Evolutionary conservation across 768 basidiomycete species (phyloP), one percentile per base, ranked within the genome.

Genomic region (Phaeotremella fagi): DNA sequence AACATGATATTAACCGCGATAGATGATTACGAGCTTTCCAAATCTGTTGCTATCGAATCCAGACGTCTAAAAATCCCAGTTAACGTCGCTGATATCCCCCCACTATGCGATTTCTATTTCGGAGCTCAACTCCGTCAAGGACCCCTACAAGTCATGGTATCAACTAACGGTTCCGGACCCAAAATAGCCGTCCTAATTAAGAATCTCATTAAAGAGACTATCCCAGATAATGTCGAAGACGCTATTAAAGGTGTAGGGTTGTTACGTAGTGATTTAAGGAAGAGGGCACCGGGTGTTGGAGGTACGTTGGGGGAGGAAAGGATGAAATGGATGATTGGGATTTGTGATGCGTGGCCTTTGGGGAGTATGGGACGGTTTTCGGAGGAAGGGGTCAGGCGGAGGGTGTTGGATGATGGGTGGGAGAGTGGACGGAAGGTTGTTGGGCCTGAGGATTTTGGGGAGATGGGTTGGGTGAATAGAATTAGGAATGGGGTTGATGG

Each of bases 51-150:
- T 65, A 66, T 79, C 7, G 77, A 85, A 63, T 87, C 86, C 63
- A 77, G 90, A 50, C 77, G 80, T 23, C 78, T 74, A 48, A 81
- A 79, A 43, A 85, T 97, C 45, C 90, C 91, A 5, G 85, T 94
- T 50, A 99, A 99, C 75, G 90, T 90, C 56, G 95, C 95, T 33
- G 94, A 99, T 77, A 86, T 97, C 55, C 95, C 95, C 2, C 83
- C 87, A 38, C 82, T 85, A 37, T 99, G 95, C 79, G 94, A 99
- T 75, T 99, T 99, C 70, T 98, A 92, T 79, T 99, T 98, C 76
- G 95, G 95, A 45, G 87, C 89, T 2, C 88, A 90, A 72, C 83
- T 97, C 55, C 85, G 89, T 26, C 81, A 84, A 55, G 92, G 94
- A 0, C 88, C 92, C 0, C 77, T 99, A 22, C 91, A 95, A 75